A percentile compares a stretch with the other conserved stretches of the same genome.
Conservation (phyloP, 2,329 filamentous ascomycete species). For the Sporothrix dimorphospora region DNA sequence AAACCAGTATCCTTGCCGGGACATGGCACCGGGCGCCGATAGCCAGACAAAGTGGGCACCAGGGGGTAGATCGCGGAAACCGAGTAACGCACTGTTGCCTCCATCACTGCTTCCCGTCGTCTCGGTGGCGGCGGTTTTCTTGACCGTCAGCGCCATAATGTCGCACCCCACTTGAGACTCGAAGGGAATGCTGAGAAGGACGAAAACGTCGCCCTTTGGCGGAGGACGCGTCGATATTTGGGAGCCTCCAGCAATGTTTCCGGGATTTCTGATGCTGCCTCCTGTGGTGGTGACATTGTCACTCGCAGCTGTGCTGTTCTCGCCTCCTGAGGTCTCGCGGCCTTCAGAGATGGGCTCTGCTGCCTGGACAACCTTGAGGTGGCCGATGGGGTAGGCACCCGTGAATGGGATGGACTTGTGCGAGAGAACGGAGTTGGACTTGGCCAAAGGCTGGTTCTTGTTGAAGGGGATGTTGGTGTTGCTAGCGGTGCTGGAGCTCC, state of each 20-base stretch:
- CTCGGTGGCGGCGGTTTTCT: slow-evolving; percentile 33
- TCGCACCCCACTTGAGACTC: slow-evolving; percentile 59
- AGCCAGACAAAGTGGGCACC: slow-evolving; percentile 65
- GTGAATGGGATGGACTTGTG: slow-evolving; percentile 45
- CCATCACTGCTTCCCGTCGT: neutral
- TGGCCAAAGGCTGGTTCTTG: slow-evolving; percentile 37
- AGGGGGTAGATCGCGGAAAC: slow-evolving; percentile 57
- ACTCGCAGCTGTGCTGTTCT: slow-evolving; percentile 25
- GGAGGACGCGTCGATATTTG: neutral
- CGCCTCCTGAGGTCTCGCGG: neutral
- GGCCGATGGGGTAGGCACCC: slow-evolving; percentile 48
- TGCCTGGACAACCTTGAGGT: slow-evolving; percentile 32
- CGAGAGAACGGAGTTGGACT: slow-evolving; percentile 43
- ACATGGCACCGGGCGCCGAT: slow-evolving; percentile 51
- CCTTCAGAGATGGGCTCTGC: slow-evolving; percentile 6
- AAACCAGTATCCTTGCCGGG: slow-evolving; percentile 63
- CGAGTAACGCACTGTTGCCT: slow-evolving; percentile 46
- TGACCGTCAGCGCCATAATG: slow-evolving; percentile 51
- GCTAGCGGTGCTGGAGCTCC: neutral
- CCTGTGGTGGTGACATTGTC: neutral
- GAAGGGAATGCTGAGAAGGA: slow-evolving; percentile 54
- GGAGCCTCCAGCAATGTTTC: neutral
- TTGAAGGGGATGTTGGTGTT: neutral
- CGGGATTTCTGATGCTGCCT: slow-evolving; percentile 26
- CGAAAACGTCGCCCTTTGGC: slow-evolving; percentile 55